These are phyloP conservation scores for Zasmidium cellare DNA, from an alignment of 2,329 filamentous ascomycete genomes.

Conservation along the genomic window DNA sequence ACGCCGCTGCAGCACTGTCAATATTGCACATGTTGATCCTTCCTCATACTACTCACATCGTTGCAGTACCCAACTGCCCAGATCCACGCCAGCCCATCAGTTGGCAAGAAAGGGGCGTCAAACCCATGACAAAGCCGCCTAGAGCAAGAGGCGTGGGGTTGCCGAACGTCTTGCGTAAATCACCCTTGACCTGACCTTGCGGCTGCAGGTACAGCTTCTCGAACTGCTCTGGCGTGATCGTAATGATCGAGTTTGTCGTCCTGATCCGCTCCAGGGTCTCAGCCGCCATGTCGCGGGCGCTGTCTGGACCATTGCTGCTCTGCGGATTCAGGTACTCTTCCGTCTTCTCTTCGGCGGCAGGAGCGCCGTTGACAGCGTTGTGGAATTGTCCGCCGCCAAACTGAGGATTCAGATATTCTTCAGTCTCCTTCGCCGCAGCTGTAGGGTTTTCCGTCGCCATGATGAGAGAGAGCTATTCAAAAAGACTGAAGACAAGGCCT, in stretches of 20 bases:
- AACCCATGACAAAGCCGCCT: slow-evolving; percentile 15
- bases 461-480: neutral
- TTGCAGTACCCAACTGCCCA: slow-evolving; percentile 13
- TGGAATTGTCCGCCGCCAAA: neutral
- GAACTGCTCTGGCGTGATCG: slow-evolving; percentile 21
- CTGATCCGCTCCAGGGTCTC: slow-evolving; percentile 4
- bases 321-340: neutral
- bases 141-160: slow-evolving; percentile 23
- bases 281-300: slow-evolving; percentile 4
- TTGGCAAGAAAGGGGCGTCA: slow-evolving; percentile 14
- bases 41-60: slow-evolving; percentile 16
- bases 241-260: slow-evolving; percentile 1
- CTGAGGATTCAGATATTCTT: neutral
- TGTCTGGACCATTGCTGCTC: slow-evolving; percentile 4
- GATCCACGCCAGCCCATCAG: slow-evolving; percentile 25
- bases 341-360: neutral
- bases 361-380: neutral
- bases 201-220: slow-evolving; percentile 26
- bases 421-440: neutral
- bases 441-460: neutral
- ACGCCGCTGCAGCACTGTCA: slow-evolving; percentile 19
- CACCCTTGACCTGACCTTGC: slow-evolving; percentile 15
- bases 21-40: neutral
- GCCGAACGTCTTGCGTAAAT: slow-evolving; percentile 22
- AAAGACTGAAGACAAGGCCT: neutral